Evolutionary conservation across 805 yeast species (phyloP), one percentile per base, ranked within the genome.

Genomic region (Pichia deserticola): DNA sequence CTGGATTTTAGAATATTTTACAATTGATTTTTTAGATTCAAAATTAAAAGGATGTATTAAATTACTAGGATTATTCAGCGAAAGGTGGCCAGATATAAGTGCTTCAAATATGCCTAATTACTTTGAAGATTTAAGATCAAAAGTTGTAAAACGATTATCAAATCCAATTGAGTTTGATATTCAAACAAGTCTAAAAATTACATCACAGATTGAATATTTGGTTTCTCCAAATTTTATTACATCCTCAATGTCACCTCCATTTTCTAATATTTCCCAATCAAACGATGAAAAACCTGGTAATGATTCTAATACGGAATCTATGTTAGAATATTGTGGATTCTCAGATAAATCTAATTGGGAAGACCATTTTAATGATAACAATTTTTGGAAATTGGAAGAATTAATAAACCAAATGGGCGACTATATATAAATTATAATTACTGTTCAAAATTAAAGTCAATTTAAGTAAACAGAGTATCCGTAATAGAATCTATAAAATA

Each of bases 71-170:
- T 43, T 36, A 13, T 53, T 53, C 36, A 44, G 41, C n/a, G 55
- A 51, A 25, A n/a, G 52, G 11, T 53, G 55, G 55, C 55, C 55
- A 4, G 55, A 53, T 45, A 43, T 53, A 20, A 41, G 35, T 11
- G 37, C 34, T 8, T 42, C 50, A 7, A 25, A 44, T 5, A 53
- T 53, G 51, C 25, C 44, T 8, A 15, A 25, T 9, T 38, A 45
- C 10, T 38, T 53, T 3, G 33, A n/a, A 15, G 11, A 33, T 13
- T 29, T 52, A 7, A 30, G 32, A 12, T 20, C 15, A 2, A 36
- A 37, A 12, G 49, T 51, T 43, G 27, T 20, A 37, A 27, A 15
- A 27, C 5, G 5, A 5, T 13, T 7, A 15, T 20, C 6, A 3
- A 20, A 6, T 11, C 20, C 20, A 20, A 20, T 20, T 20, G 20